phyloP scores from a whole-genome alignment of 805 yeast genomes.

The Cyberlindnera xishuangbannaensis region DNA sequence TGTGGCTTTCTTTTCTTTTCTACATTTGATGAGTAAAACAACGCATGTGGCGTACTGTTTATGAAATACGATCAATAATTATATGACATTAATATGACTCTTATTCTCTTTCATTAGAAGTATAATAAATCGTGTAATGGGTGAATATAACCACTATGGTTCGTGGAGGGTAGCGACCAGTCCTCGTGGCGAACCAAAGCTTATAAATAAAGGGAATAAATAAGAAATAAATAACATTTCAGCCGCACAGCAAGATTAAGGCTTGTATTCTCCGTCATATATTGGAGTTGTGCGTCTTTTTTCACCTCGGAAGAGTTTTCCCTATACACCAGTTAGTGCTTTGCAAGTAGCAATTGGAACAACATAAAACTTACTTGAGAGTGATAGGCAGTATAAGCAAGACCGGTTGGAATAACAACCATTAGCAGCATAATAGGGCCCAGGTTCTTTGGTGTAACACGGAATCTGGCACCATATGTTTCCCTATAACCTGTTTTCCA shows the following conservation, averaged over 20 bases:
- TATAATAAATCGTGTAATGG: no score
- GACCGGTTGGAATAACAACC: constrained; percentile 20
- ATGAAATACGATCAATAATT: neutral
- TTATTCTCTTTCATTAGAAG: no score
- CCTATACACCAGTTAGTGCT: constrained; percentile 11
- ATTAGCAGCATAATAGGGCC: constrained; percentile 15
- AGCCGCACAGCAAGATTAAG: constrained; percentile 3
- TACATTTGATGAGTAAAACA: neutral
- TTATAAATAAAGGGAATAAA: constrained; percentile 2
- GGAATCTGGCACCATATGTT: constrained; percentile 20
- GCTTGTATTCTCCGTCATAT: constrained; percentile 20
- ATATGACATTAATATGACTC: neutral
- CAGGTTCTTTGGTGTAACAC: constrained; percentile 20
- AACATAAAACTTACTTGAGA: constrained; percentile 11
- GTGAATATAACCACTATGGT: no score
- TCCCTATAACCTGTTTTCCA: constrained; percentile 23
- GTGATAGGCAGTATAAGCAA: constrained; percentile 20
- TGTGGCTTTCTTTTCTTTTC: neutral
- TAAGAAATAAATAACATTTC: neutral
- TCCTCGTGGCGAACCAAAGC: no score
- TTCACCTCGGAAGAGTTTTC: constrained; percentile 19
- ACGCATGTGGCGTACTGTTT: neutral
- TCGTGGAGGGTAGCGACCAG: no score
- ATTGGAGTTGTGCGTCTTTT: constrained; percentile 22
- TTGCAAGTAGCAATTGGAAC: neutral